Conservation (phyloP, 2,329 filamentous ascomycete genomes). For the Neofusicoccum parvum region DNA sequence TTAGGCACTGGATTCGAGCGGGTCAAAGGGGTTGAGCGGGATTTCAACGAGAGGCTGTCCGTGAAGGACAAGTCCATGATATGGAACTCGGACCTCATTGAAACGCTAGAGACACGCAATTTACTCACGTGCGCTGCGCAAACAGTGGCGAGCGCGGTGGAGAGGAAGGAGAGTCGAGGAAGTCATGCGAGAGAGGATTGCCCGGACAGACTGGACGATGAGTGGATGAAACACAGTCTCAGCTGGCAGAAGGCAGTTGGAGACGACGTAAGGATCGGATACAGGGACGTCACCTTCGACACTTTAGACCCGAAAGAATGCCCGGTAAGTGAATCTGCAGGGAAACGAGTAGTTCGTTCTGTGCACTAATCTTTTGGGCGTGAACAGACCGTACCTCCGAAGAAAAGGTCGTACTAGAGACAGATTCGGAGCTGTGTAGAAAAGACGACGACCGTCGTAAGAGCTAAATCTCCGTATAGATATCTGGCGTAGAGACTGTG, state of each 20-base stretch:
- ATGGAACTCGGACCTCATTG: conserved; percentile 54
- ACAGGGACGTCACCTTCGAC: conserved; percentile 44
- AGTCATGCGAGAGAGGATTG: conserved; percentile 53
- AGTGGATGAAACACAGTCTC: conserved; percentile 52
- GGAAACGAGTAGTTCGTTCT: too few species aligned
- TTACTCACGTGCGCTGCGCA: conserved; percentile 50
- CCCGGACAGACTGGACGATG: conserved; percentile 43
- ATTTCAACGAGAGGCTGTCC: conserved; percentile 39
- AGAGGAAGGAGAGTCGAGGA: conserved; percentile 49
- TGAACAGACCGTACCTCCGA: conserved; percentile 34
- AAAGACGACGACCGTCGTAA: neutral
- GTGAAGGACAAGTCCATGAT: conserved; percentile 49
- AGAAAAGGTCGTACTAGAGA: conserved; percentile 38
- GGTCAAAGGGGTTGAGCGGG: conserved; percentile 39
- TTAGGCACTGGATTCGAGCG: conserved; percentile 36
- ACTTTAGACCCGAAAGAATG: conserved; percentile 52
- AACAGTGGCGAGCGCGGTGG: conserved; percentile 48
- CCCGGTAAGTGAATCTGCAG: conserved; percentile 19
- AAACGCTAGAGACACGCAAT: conserved; percentile 52
- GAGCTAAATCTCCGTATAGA: neutral
- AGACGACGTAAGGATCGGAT: conserved; percentile 45
- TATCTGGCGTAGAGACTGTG: neutral
- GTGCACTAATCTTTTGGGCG: too few species aligned
- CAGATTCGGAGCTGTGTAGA: neutral
- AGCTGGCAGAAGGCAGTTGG: conserved; percentile 48